Percentiles rank a stretch among this genome's conserved stretches.
Conservation (phyloP, 257 asterid species). For the Catharanthus roseus region DNA sequence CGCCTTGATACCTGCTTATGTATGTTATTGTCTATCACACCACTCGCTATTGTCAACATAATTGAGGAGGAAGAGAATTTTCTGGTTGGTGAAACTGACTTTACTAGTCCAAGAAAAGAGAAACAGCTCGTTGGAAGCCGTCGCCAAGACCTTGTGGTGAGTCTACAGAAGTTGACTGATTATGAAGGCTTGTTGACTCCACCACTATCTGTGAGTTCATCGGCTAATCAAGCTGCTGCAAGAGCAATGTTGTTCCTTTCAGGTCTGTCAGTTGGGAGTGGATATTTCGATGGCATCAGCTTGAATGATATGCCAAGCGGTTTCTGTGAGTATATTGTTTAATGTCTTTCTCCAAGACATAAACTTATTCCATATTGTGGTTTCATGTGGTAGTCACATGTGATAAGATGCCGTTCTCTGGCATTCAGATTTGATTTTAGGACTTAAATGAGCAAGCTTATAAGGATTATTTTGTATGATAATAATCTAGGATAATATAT, state of each 20-base stretch:
- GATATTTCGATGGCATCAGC: constrained; percentile 77
- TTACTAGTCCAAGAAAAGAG: constrained; percentile 39
- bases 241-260: constrained; percentile 90
- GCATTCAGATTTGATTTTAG: not conserved
- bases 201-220: constrained; percentile 65
- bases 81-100: constrained; percentile 38
- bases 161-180: constrained; percentile 80
- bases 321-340: constrained; percentile 61
- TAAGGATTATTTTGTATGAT: not conserved
- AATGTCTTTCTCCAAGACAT: constrained; percentile 6
- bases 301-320: constrained; percentile 70
- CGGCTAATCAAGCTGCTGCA: constrained; percentile 96
- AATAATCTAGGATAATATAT: not conserved
- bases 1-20: constrained; percentile 92
- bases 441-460: not conserved
- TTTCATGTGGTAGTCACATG: not conserved
- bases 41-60: constrained; percentile 71
- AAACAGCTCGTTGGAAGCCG: constrained; percentile 45
- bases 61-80: constrained; percentile 72
- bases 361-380: not conserved
- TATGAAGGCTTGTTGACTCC: constrained; percentile 82
- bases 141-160: constrained; percentile 68
- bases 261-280: constrained; percentile 67
- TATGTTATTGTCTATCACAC: constrained; percentile 70
- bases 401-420: not conserved